phyloP scores from a whole-genome alignment of 768 basidiomycete genomes.

The Collybia sordida region DNA sequence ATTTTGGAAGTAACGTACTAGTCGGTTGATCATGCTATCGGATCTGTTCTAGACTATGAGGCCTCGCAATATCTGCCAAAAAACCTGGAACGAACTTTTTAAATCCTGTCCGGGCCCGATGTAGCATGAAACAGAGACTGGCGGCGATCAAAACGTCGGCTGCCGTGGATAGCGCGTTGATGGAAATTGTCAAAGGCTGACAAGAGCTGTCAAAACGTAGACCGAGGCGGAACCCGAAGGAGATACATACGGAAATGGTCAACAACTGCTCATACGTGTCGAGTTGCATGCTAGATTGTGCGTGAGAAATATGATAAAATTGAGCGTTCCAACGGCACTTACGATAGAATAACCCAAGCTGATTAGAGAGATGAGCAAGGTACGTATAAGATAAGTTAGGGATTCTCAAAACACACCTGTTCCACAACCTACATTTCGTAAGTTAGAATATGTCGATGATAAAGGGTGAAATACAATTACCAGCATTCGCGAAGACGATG shows the following conservation, averaged over 20 bases:
- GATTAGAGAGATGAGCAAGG: not conserved
- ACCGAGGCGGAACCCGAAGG: not conserved
- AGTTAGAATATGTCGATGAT: not conserved
- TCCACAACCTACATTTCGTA: slow-evolving; percentile 26
- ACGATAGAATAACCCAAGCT: slow-evolving; percentile 47
- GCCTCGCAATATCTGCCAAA: not conserved
- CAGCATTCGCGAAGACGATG: slow-evolving; percentile 29
- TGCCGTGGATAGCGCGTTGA: slow-evolving; percentile 49
- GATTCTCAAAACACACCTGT: slow-evolving; percentile 23
- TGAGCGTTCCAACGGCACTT: slow-evolving; percentile 6
- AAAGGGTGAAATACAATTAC: slow-evolving; percentile 16
- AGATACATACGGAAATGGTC: slow-evolving; percentile 30
- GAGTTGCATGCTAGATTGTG: slow-evolving; percentile 29
- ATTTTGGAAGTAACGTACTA: slow-evolving; percentile 7
- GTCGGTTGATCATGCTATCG: slow-evolving; percentile 19
- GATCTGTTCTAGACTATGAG: slow-evolving; percentile 10
- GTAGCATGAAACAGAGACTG: slow-evolving; percentile 45
- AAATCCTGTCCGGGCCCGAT: slow-evolving; percentile 51
- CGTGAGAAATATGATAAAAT: not conserved
- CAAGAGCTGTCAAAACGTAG: not conserved
- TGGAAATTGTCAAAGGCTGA: slow-evolving; percentile 46
- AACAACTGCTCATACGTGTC: slow-evolving; percentile 35
- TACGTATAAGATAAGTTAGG: not conserved
- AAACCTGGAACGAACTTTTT: slow-evolving; percentile 28
- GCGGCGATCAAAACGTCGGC: slow-evolving; percentile 50